A percentile compares a stretch with the other conserved stretches of the same genome.
These are phyloP conservation scores for Paecilomyces dactylethromorphus DNA, from an alignment of 2,329 filamentous ascomycete genomes.

Conservation along the genomic window DNA sequence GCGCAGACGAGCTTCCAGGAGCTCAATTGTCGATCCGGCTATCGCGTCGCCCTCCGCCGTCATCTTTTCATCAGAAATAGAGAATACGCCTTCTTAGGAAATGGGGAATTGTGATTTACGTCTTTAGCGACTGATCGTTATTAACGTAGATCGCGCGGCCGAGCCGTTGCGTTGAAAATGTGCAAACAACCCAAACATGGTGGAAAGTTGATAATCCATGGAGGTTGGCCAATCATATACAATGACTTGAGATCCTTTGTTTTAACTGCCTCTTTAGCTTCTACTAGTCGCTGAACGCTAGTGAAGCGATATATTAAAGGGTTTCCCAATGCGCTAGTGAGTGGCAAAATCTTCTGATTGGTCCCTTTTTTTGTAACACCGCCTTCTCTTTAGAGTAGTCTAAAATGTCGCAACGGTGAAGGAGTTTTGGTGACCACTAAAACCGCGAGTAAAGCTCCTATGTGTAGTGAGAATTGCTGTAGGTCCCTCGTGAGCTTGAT, in stretches of 20 bases:
- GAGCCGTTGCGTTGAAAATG: background rate
- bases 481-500: too few relatives aligned
- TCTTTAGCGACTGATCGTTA: background rate
- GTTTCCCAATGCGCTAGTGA: too few relatives aligned
- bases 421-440: too few relatives aligned
- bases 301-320: too few relatives aligned
- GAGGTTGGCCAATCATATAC: background rate
- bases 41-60: slow-evolving; percentile 26
- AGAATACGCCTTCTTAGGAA: background rate
- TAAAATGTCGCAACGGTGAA: too few relatives aligned
- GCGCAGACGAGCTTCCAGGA: slow-evolving; percentile 38
- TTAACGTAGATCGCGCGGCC: background rate
- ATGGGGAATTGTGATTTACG: background rate
- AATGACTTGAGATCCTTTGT: background rate
- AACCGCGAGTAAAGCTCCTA: too few relatives aligned
- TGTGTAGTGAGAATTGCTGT: too few relatives aligned
- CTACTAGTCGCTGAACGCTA: too few relatives aligned
- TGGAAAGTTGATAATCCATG: background rate
- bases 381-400: too few relatives aligned
- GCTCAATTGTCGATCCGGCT: slow-evolving; percentile 34
- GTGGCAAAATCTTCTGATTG: background rate
- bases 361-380: too few relatives aligned
- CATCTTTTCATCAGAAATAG: slow-evolving; percentile 15
- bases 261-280: too few relatives aligned
- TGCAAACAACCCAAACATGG: background rate